Evolutionary conservation across 352 stramenopile species (phyloP).

Genomic region (Phytophthora boehmeriae): DNA sequence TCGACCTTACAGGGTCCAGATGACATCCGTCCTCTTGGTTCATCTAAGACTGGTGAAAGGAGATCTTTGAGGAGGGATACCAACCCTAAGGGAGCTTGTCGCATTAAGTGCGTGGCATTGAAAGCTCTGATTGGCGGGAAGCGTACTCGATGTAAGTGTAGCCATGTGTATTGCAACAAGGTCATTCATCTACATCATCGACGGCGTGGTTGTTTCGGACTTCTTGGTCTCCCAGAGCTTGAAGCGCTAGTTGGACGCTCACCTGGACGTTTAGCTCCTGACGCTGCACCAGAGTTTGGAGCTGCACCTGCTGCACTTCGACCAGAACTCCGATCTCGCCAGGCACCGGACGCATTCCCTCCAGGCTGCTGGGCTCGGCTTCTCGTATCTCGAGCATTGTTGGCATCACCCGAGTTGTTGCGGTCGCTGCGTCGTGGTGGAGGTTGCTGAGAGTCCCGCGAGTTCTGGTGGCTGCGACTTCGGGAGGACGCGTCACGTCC

Average conservation of each 20-base stretch:
- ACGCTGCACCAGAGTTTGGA: constrained; percentile 25
- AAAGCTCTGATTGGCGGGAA: not conserved
- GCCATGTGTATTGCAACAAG: not conserved
- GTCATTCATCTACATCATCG: constrained; percentile 20
- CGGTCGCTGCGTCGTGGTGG: constrained; percentile 51
- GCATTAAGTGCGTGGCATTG: no score
- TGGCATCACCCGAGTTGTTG: constrained; percentile 33
- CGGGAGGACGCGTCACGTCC: constrained; percentile 36
- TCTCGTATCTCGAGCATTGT: constrained; percentile 29
- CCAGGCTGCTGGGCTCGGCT: constrained; percentile 22
- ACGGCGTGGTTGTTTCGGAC: constrained; percentile 45
- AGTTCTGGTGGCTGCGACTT: constrained; percentile 58
- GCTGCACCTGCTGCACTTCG: constrained; percentile 20
- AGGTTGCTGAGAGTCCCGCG: constrained; percentile 42
- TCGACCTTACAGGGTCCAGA: not conserved
- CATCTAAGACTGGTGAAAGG: not conserved
- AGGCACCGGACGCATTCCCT: constrained; percentile 32
- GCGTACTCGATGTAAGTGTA: not conserved
- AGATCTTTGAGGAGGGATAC: not conserved
- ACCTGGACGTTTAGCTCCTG: constrained; percentile 37
- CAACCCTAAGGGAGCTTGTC: not conserved
- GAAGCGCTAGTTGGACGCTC: constrained; percentile 38
- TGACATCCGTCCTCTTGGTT: not conserved
- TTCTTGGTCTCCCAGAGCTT: constrained; percentile 34
- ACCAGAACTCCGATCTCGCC: constrained; percentile 51